Conservation (phyloP, 192 early-diverging fungal species). For the Coemansia sp. region DNA sequence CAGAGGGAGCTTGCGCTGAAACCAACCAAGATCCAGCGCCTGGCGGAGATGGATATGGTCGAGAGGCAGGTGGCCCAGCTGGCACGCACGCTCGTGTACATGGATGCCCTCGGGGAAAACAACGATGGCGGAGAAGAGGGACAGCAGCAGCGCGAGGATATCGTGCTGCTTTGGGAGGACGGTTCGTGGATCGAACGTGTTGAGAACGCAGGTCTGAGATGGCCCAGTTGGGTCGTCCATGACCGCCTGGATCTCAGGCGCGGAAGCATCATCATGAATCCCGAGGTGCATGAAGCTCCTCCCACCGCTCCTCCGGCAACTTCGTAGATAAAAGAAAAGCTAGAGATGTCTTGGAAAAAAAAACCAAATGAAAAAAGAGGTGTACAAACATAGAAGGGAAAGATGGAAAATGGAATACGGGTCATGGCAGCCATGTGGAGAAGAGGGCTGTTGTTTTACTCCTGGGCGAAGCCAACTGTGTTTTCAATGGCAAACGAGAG, state of each 20-base stretch:
- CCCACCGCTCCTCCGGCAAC: too few relatives aligned
- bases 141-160: too few relatives aligned
- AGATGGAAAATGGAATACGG: not conserved
- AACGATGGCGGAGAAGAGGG: not conserved
- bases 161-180: slow-evolving; percentile 43
- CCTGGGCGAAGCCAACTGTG: slow-evolving; percentile 93
- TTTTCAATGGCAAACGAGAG: slow-evolving; percentile 94
- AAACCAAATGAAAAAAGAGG: slow-evolving; percentile 12
- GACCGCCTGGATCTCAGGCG: slow-evolving; percentile 38
- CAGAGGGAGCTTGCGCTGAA: slow-evolving; percentile 15
- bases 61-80: slow-evolving; percentile 50
- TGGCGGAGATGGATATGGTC: slow-evolving; percentile 40
- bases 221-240: slow-evolving; percentile 48
- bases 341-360: not conserved
- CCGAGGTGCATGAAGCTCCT: too few relatives aligned
- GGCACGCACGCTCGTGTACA: slow-evolving; percentile 37
- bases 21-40: slow-evolving; percentile 22
- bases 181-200: slow-evolving; percentile 26
- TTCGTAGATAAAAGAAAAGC: too few relatives aligned
- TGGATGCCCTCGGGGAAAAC: slow-evolving; percentile 20
- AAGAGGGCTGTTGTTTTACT: slow-evolving; percentile 55
- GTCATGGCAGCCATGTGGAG: not conserved
- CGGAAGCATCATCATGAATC: slow-evolving; percentile 43
- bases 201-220: slow-evolving; percentile 29
- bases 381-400: slow-evolving; percentile 4